These are phyloP conservation scores for Biscutella laevigata DNA, from an alignment of 441 rosid genomes.

Conservation along the genomic window DNA sequence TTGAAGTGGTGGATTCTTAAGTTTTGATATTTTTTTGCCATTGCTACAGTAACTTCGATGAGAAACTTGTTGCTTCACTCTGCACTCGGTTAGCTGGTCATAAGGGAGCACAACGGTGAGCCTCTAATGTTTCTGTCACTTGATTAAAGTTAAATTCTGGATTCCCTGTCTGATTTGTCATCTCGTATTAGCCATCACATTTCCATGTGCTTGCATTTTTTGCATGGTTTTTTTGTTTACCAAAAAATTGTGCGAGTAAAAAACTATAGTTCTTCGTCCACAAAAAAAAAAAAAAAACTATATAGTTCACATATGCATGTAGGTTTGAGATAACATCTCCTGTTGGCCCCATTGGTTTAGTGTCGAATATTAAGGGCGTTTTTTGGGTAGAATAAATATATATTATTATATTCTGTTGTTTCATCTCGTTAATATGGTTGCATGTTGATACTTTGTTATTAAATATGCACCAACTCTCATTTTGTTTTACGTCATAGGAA, in stretches of 20 bases:
- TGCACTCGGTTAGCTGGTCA: conserved; percentile 56
- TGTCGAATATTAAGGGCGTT: background rate
- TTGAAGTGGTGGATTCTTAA: conserved; percentile 14
- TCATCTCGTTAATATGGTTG: conserved; percentile 9
- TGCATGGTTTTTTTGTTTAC: no score
- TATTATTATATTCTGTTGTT: background rate
- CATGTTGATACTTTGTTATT: background rate
- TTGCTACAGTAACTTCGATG: conserved; percentile 74
- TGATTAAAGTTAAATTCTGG: background rate
- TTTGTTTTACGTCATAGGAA: conserved; percentile 44
- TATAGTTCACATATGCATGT: conserved; percentile 10
- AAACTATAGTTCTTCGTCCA: no score
- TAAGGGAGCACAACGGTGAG: conserved; percentile 48
- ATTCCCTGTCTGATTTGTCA: background rate
- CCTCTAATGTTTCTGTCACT: conserved; percentile 6
- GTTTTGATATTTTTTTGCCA: conserved; percentile 11
- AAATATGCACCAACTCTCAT: background rate
- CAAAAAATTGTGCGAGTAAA: no score
- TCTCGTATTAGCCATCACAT: conserved; percentile 11
- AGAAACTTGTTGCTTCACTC: conserved; percentile 90
- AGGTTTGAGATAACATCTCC: conserved; percentile 3
- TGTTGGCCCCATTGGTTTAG: conserved; percentile 11
- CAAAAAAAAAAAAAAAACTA: no score
- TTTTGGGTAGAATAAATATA: background rate
- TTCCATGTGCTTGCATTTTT: conserved; percentile 14